phyloP scores from a whole-genome alignment of 2,329 filamentous ascomycete species.

The Ophiostoma sp. region DNA sequence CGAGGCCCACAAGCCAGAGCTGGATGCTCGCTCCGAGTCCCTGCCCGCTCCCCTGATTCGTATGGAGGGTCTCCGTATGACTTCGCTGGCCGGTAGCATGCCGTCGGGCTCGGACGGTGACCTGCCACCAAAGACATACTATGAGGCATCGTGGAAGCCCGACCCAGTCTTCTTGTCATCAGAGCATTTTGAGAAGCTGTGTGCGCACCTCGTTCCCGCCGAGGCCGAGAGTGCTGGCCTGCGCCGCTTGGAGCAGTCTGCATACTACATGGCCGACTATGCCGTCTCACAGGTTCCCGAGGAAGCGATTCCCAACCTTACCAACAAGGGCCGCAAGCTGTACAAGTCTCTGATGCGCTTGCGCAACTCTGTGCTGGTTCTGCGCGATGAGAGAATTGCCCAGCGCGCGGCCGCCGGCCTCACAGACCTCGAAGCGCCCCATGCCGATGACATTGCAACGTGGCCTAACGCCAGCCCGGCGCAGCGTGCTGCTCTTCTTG shows the following conservation, averaged over 20 bases:
- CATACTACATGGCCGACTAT: slow-evolving; percentile 26
- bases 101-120: not conserved
- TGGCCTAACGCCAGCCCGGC: slow-evolving; percentile 22
- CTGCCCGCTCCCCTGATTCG: slow-evolving; percentile 20
- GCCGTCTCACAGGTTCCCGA: slow-evolving; percentile 18
- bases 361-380: slow-evolving; percentile 21
- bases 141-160: slow-evolving; percentile 22
- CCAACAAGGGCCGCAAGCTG: slow-evolving; percentile 25
- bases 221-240: slow-evolving; percentile 20
- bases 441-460: slow-evolving; percentile 22
- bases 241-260: slow-evolving; percentile 23
- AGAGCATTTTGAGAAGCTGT: slow-evolving; percentile 22
- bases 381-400: slow-evolving; percentile 2
- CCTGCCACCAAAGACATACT: slow-evolving; percentile 26
- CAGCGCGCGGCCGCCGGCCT: not conserved
- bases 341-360: slow-evolving; percentile 20
- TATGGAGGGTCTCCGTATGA: slow-evolving; percentile 27
- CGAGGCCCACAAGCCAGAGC: not conserved
- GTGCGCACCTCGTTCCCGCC: slow-evolving; percentile 22
- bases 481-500: slow-evolving; percentile 18
- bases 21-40: not conserved
- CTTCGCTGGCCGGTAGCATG: slow-evolving; percentile 25
- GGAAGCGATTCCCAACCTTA: slow-evolving; percentile 9
- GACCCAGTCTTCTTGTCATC: slow-evolving; percentile 23
- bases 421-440: not conserved